Percentiles rank a stretch among this genome's conserved stretches.
Conservation (phyloP, 78 protist genomes). For the Isochrysis galbana region DNA sequence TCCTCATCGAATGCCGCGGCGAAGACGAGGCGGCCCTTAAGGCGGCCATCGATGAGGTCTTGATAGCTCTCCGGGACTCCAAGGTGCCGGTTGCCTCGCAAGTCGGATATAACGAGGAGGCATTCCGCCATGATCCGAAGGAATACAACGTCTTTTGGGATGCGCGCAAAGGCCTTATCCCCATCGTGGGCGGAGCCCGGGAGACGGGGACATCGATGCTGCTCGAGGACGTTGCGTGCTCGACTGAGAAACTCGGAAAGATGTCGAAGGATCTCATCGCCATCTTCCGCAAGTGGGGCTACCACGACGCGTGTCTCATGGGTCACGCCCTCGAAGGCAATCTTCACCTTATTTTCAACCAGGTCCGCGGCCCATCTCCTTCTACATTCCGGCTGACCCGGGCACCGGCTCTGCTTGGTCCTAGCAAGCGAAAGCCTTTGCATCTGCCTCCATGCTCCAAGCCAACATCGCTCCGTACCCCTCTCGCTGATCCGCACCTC, state of each 20-base stretch:
- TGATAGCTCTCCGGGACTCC: not conserved
- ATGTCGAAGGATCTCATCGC: slow-evolving; percentile 26
- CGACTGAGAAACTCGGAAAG: not conserved
- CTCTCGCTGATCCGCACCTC: too few species aligned
- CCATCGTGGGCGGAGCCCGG: slow-evolving; percentile 50
- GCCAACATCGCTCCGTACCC: too few species aligned
- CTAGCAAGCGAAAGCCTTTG: too few species aligned
- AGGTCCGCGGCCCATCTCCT: slow-evolving; percentile 13
- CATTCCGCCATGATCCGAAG: slow-evolving; percentile 2
- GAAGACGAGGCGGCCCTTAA: not conserved
- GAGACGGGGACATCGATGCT: slow-evolving; percentile 28
- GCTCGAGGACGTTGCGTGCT: slow-evolving; percentile 61
- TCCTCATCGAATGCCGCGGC: slow-evolving; percentile 38
- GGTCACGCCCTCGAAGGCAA: slow-evolving; percentile 66
- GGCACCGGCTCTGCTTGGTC: too few species aligned
- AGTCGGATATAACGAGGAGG: not conserved
- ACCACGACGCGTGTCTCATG: slow-evolving; percentile 49
- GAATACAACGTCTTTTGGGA: slow-evolving; percentile 47
- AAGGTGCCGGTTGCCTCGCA: not conserved
- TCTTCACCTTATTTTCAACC: slow-evolving; percentile 52
- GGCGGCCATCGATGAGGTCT: not conserved
- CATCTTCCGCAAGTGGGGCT: slow-evolving; percentile 20
- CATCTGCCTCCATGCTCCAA: too few species aligned
- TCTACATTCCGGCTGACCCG: too few species aligned
- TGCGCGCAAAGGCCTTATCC: slow-evolving; percentile 47